Evolutionary conservation across 495 filamentous ascomycete species (phyloP).

Genomic region (Gamarada debralockiae): DNA sequence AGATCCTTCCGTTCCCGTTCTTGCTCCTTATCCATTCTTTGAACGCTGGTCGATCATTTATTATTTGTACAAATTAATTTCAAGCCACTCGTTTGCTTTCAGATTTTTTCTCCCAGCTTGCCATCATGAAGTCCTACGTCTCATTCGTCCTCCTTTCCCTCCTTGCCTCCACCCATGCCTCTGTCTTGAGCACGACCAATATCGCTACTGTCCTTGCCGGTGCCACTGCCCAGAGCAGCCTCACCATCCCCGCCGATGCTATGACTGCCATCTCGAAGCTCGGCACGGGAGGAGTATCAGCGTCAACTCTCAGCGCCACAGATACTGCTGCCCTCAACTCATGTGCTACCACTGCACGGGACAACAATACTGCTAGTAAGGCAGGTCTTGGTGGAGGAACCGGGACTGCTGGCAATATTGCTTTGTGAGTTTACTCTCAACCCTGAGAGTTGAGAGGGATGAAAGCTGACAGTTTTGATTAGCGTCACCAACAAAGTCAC

Average conservation of each 20-base stretch:
- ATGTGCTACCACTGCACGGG: background rate
- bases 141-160: conserved; percentile 6
- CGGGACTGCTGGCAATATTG: conserved; percentile 12
- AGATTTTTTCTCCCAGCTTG: too few species aligned
- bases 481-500: too few species aligned
- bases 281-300: conserved; percentile 12
- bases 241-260: conserved; percentile 14
- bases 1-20: background rate
- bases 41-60: conserved; percentile 9
- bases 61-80: background rate
- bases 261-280: conserved; percentile 16
- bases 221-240: background rate
- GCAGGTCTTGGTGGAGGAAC: conserved; percentile 5
- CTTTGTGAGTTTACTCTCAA: conserved; percentile 12
- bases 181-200: conserved; percentile 18
- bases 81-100: background rate
- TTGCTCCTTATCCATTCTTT: conserved; percentile 3
- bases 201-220: conserved; percentile 17
- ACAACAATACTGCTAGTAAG: conserved; percentile 8
- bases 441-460: too few species aligned
- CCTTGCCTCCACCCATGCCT: conserved; percentile 10
- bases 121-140: conserved; percentile 3
- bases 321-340: conserved; percentile 2
- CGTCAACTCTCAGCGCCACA: conserved; percentile 5
- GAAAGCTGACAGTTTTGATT: too few species aligned